Conservation (phyloP, 1,139 yeast species). For the Magnusiomyces tetraspermus region DNA sequence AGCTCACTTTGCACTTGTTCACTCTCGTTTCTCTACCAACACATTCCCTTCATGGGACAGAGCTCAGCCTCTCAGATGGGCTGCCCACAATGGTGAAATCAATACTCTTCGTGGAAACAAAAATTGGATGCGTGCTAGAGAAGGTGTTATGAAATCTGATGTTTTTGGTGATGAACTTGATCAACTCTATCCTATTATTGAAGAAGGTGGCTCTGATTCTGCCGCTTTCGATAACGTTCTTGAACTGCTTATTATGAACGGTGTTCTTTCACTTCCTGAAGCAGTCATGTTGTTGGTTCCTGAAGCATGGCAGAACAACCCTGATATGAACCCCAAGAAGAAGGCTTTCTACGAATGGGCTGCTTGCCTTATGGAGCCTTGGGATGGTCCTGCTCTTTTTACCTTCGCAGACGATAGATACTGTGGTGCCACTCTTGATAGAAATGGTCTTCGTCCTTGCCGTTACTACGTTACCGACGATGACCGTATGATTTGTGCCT, state of each 20-base stretch:
- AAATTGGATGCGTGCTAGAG: conserved; percentile 98
- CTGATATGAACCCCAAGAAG: conserved; percentile 77
- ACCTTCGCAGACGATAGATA: conserved; percentile 96
- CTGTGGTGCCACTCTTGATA: conserved; percentile 96
- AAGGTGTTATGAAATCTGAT: conserved; percentile 85
- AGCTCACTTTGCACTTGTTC: conserved; percentile 93
- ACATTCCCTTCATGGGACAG: conserved; percentile 99
- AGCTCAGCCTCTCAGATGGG: conserved; percentile 95
- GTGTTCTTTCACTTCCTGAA: conserved; percentile 86
- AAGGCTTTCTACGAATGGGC: conserved; percentile 98
- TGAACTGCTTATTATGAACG: conserved; percentile 84
- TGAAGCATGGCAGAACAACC: conserved; percentile 94
- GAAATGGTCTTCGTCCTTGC: conserved; percentile 97
- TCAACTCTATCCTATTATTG: conserved; percentile 85
- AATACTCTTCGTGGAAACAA: conserved; percentile 95
- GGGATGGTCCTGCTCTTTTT: conserved; percentile 99
- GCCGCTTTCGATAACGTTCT: conserved; percentile 96
- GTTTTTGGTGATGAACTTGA: conserved; percentile 89
- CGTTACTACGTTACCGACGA: conserved; percentile 93
- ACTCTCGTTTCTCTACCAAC: conserved; percentile 94
- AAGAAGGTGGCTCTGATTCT: conserved; percentile 97
- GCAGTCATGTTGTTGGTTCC: conserved; percentile 97
- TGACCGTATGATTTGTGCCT: conserved; percentile 93
- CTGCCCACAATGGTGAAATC: conserved; percentile 98
- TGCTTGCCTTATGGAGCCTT: conserved; percentile 97